These are phyloP conservation scores for Psilocybe sp. DNA, from an alignment of 768 basidiomycete genomes.

Conservation along the genomic window DNA sequence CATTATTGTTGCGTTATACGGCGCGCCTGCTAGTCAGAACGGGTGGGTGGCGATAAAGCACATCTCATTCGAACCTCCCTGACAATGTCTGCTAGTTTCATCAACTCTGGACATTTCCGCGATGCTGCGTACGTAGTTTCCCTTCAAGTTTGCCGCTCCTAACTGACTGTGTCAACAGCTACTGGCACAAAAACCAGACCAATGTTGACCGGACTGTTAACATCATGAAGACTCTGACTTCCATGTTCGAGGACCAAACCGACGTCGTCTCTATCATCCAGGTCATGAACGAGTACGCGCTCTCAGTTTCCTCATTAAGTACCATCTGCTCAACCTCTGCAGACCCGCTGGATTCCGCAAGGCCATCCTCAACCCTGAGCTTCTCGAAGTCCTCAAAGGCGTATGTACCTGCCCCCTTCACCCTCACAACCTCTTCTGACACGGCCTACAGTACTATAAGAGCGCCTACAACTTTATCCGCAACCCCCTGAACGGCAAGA, in stretches of 20 bases:
- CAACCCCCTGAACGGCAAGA: constrained; percentile 26
- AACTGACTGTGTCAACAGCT: constrained; percentile 18
- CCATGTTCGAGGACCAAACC: constrained; percentile 49
- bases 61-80: constrained; percentile 62
- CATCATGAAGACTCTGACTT: constrained; percentile 59
- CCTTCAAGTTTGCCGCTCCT: not conserved
- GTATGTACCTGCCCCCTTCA: constrained; percentile 16
- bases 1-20: constrained; percentile 75
- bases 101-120: constrained; percentile 73
- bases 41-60: not conserved
- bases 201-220: constrained; percentile 65
- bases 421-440: not conserved
- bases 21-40: constrained; percentile 18
- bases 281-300: constrained; percentile 69
- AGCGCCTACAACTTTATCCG: constrained; percentile 73
- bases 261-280: constrained; percentile 64
- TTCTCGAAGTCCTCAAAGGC: constrained; percentile 46
- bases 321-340: not conserved
- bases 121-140: constrained; percentile 41
- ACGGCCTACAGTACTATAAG: constrained; percentile 50
- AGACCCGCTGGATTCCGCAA: constrained; percentile 7
- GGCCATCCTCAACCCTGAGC: constrained; percentile 11
- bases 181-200: constrained; percentile 64
- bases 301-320: not conserved
- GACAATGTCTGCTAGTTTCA: constrained; percentile 79